Conservation (phyloP, 2,329 filamentous ascomycete genomes). For the Fusarium fracticaudum region DNA sequence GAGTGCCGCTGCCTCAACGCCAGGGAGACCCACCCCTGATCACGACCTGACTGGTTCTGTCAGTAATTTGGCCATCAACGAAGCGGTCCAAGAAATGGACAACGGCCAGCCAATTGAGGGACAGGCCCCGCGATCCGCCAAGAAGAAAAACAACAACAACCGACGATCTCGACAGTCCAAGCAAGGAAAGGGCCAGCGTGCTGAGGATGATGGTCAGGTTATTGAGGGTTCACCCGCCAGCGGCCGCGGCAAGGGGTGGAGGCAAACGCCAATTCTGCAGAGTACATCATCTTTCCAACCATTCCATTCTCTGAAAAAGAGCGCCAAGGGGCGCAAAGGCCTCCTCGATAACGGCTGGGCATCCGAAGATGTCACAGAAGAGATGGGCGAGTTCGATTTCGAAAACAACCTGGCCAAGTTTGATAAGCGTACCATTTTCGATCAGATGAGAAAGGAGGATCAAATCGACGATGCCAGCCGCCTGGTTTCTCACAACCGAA, state of each 20-base stretch:
- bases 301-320: conserved; percentile 69
- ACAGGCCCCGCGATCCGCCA: conserved; percentile 38
- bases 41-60: conserved; percentile 42
- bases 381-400: conserved; percentile 95
- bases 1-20: conserved; percentile 22
- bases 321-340: conserved; percentile 55
- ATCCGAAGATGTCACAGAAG: conserved; percentile 95
- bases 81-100: conserved; percentile 17
- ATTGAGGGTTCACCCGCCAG: conserved; percentile 41
- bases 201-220: conserved; percentile 40
- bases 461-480: conserved; percentile 88
- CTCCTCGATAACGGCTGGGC: conserved; percentile 83
- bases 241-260: conserved; percentile 64
- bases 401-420: conserved; percentile 90
- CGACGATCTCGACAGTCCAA: conserved; percentile 46
- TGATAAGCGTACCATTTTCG: conserved; percentile 91
- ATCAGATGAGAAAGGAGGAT: conserved; percentile 90
- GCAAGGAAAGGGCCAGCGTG: conserved; percentile 43
- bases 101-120: conserved; percentile 33
- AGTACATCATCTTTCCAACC: conserved; percentile 71
- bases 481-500: conserved; percentile 89
- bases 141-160: conserved; percentile 48
- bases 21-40: conserved; percentile 34
- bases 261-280: conserved; percentile 68
- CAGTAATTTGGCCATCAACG: conserved; percentile 38